A percentile compares a stretch with the other conserved stretches of the same genome.
Evolutionary conservation across 2,329 filamentous ascomycete species (phyloP).

Genomic region (Trichoderma sp.): DNA sequence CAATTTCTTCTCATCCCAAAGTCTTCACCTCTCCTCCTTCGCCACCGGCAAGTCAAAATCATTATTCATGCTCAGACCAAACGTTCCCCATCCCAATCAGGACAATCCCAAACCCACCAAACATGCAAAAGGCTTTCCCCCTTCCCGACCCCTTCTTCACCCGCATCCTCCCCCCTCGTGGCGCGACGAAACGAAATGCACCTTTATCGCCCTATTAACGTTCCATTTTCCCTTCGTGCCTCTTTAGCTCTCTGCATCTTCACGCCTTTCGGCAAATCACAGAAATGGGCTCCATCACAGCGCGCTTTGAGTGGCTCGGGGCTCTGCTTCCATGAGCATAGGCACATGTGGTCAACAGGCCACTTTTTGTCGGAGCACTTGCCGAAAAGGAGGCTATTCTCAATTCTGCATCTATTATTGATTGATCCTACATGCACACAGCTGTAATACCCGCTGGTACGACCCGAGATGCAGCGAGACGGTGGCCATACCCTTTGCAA

Average conservation of each 20-base stretch:
- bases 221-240: neutral
- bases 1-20: neutral
- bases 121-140: conserved; percentile 3
- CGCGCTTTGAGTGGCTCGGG: conserved; percentile 13
- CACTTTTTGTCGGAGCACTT: neutral
- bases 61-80: too few relatives aligned
- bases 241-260: neutral
- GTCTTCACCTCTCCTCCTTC: neutral
- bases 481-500: too few relatives aligned
- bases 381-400: neutral
- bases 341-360: neutral
- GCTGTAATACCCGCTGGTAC: too few relatives aligned
- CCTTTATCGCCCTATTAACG: conserved; percentile 15
- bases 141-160: conserved; percentile 9
- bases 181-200: conserved; percentile 27
- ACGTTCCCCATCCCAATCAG: too few relatives aligned
- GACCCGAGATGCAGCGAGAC: too few relatives aligned
- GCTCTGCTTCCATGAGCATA: neutral
- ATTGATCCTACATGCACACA: neutral
- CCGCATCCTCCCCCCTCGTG: conserved; percentile 4
- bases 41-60: neutral
- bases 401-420: neutral
- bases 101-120: neutral
- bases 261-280: neutral
- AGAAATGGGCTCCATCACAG: neutral